A percentile compares a stretch with the other conserved stretches of the same genome.
Evolutionary conservation across 1,139 yeast species (phyloP).

Genomic region (Yamadazyma conglobata): DNA sequence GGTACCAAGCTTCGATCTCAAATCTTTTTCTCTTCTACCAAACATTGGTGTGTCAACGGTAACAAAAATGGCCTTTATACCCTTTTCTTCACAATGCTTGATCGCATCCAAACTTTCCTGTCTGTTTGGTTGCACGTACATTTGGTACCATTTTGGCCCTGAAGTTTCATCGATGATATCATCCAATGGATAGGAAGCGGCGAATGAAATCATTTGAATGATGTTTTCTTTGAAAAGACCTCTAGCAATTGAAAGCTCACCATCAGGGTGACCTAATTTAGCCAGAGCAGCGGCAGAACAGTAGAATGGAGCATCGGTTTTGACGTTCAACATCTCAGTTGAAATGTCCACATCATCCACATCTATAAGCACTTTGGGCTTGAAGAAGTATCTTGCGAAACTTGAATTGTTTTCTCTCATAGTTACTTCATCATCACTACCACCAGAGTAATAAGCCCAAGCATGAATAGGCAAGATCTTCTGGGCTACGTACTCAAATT

Average conservation of each 20-base stretch:
- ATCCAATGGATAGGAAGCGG: slow-evolving; percentile 55
- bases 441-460: slow-evolving; percentile 85
- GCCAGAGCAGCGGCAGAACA: slow-evolving; percentile 60
- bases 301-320: slow-evolving; percentile 52
- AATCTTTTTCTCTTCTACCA: slow-evolving; percentile 27
- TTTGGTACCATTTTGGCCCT: slow-evolving; percentile 35
- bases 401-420: slow-evolving; percentile 82
- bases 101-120: slow-evolving; percentile 18
- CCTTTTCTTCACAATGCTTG: slow-evolving; percentile 21
- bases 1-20: slow-evolving; percentile 17
- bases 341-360: slow-evolving; percentile 45
- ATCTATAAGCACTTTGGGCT: slow-evolving; percentile 70
- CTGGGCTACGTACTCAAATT: slow-evolving; percentile 76
- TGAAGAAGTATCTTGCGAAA: slow-evolving; percentile 75
- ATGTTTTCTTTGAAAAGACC: slow-evolving; percentile 46
- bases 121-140: slow-evolving; percentile 43
- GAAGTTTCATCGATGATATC: slow-evolving; percentile 47
- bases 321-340: slow-evolving; percentile 50
- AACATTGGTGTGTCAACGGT: slow-evolving; percentile 27
- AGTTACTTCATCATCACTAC: slow-evolving; percentile 82
- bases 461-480: slow-evolving; percentile 65
- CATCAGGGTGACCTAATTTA: slow-evolving; percentile 54
- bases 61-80: slow-evolving; percentile 26
- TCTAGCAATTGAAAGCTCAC: slow-evolving; percentile 48
- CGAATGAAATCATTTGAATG: slow-evolving; percentile 56